Evolutionary conservation across 495 filamentous ascomycete species (phyloP), one percentile per base, ranked within the genome.

Genomic region (Cenococcum geophilum): DNA sequence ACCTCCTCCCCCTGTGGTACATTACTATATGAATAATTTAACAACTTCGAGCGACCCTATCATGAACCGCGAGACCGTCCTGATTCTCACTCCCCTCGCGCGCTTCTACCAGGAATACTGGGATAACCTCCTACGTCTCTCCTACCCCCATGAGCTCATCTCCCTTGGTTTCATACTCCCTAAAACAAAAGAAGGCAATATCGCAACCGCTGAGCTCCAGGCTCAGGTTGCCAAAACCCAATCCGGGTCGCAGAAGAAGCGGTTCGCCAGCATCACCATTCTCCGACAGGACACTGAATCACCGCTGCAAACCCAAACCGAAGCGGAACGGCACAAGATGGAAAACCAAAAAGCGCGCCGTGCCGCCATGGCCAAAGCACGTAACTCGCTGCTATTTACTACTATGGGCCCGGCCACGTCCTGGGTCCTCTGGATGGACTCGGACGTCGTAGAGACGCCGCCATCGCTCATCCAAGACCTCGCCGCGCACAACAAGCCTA

Each of bases 341-440:
- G 74, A 82, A 53, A 91, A 93, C 65, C 93, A 98, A 73, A 96
- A 93, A 72, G 78, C 76, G 34, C 84, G 93, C 1, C 83, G 93
- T 40, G 87, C 90, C 51, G 88, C 89, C 14, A 98, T 98, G 93
- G 84, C 88, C 61, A 86, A 88, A 60, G 95, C 93, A 35, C 83
- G 93, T 34, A 98, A 98, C 68, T 92, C 89, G 48, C 80, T 98
- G 22, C 79, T 98, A 59, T 98, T 97, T 76, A 97, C 95, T n/a
- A 97, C 92, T 0, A 78, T 98, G 12, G 95, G 93, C 3, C 91
- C 91, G n/a, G 80, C 82, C 18, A 97, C 91, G 0, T 89, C 89
- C 5, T 98, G 93, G 93, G 92, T 98, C 23, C 78, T 98, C 54
- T 98, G 93, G 93, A 77, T 98, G 25, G 93, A 98, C 69, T 81